These are phyloP conservation scores for Glutinoglossum americanum DNA, from an alignment of 495 filamentous ascomycete genomes.

Conservation along the genomic window DNA sequence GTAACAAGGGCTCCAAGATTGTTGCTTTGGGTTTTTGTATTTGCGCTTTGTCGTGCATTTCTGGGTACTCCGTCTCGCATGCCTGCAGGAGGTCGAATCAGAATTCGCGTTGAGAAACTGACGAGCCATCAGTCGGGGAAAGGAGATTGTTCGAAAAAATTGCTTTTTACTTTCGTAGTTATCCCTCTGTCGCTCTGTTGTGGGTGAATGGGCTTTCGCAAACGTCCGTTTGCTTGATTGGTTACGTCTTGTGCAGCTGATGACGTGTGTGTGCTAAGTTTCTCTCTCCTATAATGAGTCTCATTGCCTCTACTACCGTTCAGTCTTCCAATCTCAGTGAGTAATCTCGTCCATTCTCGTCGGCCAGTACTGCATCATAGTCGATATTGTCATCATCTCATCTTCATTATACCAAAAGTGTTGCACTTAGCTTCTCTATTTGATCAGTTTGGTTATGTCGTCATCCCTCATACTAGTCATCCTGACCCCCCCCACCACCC, in stretches of 20 bases:
- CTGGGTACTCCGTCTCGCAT: neutral
- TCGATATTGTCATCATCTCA: neutral
- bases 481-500: neutral
- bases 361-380: neutral
- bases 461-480: neutral
- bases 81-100: neutral
- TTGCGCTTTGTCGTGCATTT: neutral
- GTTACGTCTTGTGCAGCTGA: neutral
- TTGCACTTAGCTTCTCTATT: neutral
- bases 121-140: neutral
- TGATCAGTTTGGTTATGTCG: neutral
- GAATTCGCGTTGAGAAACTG: neutral
- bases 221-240: neutral
- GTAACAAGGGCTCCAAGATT: neutral
- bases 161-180: neutral
- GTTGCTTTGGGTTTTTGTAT: neutral
- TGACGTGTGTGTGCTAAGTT: neutral
- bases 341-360: neutral
- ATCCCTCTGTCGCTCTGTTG: neutral
- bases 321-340: neutral
- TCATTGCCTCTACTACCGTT: neutral
- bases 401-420: conserved; percentile 1
- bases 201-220: neutral
- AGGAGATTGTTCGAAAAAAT: neutral
- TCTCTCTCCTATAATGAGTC: conserved; percentile 1